phyloP scores from a whole-genome alignment of 176 grass and related monocot species.

The Elaeis guineensis region DNA sequence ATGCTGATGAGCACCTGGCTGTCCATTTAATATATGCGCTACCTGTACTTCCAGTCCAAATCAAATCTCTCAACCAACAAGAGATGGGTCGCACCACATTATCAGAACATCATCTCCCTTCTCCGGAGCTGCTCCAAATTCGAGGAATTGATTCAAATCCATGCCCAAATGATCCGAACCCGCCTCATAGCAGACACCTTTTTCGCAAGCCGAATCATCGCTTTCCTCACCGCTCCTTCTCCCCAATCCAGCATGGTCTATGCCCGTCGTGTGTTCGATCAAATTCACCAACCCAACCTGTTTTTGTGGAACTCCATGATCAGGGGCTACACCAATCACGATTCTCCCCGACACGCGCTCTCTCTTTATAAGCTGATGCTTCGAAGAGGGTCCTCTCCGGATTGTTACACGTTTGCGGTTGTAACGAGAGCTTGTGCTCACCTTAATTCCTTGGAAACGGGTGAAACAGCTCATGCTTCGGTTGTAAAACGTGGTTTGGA shows the following conservation, averaged over 20 bases:
- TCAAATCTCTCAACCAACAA: conserved; percentile 6
- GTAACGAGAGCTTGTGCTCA: conserved; percentile 34
- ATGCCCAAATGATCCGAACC: conserved; percentile 45
- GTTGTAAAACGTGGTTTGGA: conserved; percentile 46
- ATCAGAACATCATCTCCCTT: conserved; percentile 25
- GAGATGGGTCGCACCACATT: conserved; percentile 14
- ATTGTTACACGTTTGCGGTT: conserved; percentile 52
- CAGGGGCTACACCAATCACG: conserved; percentile 39
- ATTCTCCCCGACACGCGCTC: conserved; percentile 38
- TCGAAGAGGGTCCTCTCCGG: conserved; percentile 19
- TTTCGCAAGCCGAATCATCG: conserved; percentile 38
- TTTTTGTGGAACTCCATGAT: conserved; percentile 75
- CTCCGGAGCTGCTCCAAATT: conserved; percentile 39
- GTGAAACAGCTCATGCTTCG: conserved; percentile 37
- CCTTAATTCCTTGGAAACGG: conserved; percentile 1
- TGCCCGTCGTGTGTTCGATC: conserved; percentile 56
- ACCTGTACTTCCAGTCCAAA: conserved; percentile 63
- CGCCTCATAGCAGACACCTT: conserved; percentile 32
- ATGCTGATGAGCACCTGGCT: too few species aligned
- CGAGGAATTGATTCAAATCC: conserved; percentile 44
- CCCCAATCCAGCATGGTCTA: conserved; percentile 21
- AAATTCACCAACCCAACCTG: conserved; percentile 31
- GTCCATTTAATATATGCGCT: conserved; percentile 35
- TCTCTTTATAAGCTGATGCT: conserved; percentile 38
- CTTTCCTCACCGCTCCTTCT: conserved; percentile 27